Evolutionary conservation across 2,329 filamentous ascomycete genomes (phyloP).

Genomic region (Calonectria crousiana): DNA sequence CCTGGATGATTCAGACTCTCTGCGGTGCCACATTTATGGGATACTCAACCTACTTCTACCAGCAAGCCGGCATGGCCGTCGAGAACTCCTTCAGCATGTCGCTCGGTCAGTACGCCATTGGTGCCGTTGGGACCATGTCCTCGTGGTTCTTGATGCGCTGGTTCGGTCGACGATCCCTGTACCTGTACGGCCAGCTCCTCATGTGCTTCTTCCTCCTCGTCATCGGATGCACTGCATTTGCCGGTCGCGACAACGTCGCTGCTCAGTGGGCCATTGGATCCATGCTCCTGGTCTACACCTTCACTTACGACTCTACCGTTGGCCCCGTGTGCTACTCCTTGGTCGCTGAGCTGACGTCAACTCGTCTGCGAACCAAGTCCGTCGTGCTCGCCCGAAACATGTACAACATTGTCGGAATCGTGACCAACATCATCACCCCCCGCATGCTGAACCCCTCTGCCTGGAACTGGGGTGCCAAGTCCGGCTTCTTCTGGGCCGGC

Average conservation of each 20-base stretch:
- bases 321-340: constrained; percentile 83
- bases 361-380: constrained; percentile 60
- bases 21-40: constrained; percentile 62
- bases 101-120: constrained; percentile 58
- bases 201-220: constrained; percentile 57
- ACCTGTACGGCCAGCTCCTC: constrained; percentile 61
- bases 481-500: constrained; percentile 59
- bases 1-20: constrained; percentile 56
- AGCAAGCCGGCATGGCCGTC: constrained; percentile 55
- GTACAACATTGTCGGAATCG: constrained; percentile 63
- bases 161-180: constrained; percentile 60
- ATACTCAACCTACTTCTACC: constrained; percentile 68
- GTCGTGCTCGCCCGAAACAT: constrained; percentile 59
- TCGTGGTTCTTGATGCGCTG: constrained; percentile 60
- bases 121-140: constrained; percentile 57
- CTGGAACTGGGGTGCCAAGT: constrained; percentile 62
- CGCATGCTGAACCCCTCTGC: constrained; percentile 61
- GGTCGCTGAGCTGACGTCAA: constrained; percentile 67
- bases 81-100: constrained; percentile 55
- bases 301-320: constrained; percentile 55
- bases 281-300: constrained; percentile 58
- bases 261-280: constrained; percentile 63
- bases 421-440: constrained; percentile 60
- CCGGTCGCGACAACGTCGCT: constrained; percentile 57
- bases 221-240: constrained; percentile 68